Evolutionary conservation across 805 yeast species (phyloP).

Genomic region (Sugiyamaella lignohabitans): DNA sequence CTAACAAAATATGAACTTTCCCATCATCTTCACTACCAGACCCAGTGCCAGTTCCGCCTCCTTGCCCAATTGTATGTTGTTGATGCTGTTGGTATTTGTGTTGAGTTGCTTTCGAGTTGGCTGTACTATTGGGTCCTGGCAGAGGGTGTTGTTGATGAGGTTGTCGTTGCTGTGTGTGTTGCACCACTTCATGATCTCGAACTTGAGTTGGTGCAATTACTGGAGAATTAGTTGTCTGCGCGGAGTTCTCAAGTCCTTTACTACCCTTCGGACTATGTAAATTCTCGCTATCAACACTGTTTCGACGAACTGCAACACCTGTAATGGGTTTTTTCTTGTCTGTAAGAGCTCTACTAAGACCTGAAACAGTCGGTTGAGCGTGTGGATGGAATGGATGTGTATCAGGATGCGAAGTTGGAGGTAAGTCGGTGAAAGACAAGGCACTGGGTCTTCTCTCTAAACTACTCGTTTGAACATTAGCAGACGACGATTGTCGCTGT

Average conservation of each 20-base stretch:
- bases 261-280: too few species aligned
- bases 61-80: background rate
- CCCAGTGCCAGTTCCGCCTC: background rate
- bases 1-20: constrained; percentile 80
- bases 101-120: background rate
- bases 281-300: background rate
- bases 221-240: background rate
- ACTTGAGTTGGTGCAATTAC: background rate
- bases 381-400: background rate
- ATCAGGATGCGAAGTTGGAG: background rate
- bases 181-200: background rate
- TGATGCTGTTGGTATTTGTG: background rate
- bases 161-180: background rate
- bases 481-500: too few species aligned
- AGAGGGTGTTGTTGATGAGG: background rate
- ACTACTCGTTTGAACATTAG: too few species aligned
- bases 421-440: background rate
- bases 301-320: background rate
- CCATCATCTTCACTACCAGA: constrained; percentile 1
- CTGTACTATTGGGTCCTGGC: background rate
- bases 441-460: constrained; percentile 1
- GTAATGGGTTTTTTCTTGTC: background rate
- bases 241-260: background rate
- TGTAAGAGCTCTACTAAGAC: background rate
- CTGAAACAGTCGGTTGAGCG: background rate